These are phyloP conservation scores for Colletotrichum sidae DNA, from an alignment of 2,329 filamentous ascomycete species.

Conservation along the genomic window DNA sequence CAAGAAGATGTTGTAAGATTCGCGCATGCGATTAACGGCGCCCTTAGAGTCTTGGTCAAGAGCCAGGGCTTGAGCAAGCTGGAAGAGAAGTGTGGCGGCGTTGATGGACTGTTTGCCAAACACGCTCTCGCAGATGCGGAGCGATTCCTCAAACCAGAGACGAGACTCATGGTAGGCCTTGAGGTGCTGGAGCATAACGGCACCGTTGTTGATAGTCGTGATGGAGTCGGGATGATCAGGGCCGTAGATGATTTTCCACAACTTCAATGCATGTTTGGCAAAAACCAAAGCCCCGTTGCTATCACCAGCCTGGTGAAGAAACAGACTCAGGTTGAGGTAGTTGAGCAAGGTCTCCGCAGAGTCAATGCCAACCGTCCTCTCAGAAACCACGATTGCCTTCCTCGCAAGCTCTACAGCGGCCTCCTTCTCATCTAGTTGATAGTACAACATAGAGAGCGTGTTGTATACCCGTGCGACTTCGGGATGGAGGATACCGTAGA, in stretches of 20 bases:
- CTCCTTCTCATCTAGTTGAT: constrained; percentile 97
- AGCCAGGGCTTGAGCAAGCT: constrained; percentile 93
- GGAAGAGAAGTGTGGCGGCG: constrained; percentile 94
- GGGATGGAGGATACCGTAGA: constrained; percentile 96
- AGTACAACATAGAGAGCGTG: constrained; percentile 94
- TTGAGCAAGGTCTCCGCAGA: constrained; percentile 93
- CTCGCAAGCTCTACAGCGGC: constrained; percentile 94
- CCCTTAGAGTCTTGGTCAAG: constrained; percentile 95
- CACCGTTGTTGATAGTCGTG: constrained; percentile 98
- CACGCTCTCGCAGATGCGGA: constrained; percentile 88
- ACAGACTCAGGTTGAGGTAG: constrained; percentile 95
- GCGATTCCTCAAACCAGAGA: constrained; percentile 95
- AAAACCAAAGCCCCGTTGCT: constrained; percentile 89
- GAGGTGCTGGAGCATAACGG: constrained; percentile 96
- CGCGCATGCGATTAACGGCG: constrained; percentile 92
- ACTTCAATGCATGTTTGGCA: constrained; percentile 89
- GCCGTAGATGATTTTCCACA: constrained; percentile 98
- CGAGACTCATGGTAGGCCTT: constrained; percentile 96
- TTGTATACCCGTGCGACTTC: constrained; percentile 97
- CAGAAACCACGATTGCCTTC: constrained; percentile 95
- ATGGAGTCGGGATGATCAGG: constrained; percentile 95
- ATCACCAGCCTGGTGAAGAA: constrained; percentile 92
- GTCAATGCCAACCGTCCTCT: constrained; percentile 93
- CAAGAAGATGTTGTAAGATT: constrained; percentile 96
- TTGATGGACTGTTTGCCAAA: constrained; percentile 93